These are phyloP conservation scores for Crithidia fasciculata DNA, from an alignment of 208 protist genomes.

Conservation along the genomic window DNA sequence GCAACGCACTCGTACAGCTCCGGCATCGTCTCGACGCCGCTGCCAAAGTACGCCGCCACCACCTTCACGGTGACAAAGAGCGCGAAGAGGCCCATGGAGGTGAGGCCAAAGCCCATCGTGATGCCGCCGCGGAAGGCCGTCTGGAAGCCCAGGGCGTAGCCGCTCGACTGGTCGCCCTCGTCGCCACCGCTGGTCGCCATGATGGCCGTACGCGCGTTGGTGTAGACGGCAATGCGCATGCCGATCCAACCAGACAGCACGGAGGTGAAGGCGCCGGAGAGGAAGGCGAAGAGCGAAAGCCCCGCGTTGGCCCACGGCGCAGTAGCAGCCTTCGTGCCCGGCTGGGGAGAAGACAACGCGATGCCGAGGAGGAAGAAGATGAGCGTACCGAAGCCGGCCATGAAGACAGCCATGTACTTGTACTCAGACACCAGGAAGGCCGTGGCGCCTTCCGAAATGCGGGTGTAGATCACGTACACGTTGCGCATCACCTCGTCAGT, in stretches of 20 bases:
- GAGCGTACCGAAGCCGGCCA: conserved; percentile 71
- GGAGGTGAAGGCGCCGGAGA: conserved; percentile 78
- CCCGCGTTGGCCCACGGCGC: conserved; percentile 67
- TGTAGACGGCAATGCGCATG: conserved; percentile 92
- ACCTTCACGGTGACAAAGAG: conserved; percentile 82
- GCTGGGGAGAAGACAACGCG: conserved; percentile 53
- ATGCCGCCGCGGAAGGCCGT: conserved; percentile 88
- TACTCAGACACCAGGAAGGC: conserved; percentile 86
- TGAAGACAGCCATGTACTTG: conserved; percentile 89
- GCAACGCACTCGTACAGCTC: conserved; percentile 89
- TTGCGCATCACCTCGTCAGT: conserved; percentile 89
- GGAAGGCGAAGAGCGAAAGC: conserved; percentile 73
- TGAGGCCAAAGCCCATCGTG: conserved; percentile 90
- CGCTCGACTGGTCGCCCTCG: conserved; percentile 52
- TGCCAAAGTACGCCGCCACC: conserved; percentile 67
- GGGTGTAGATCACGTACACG: conserved; percentile 82
- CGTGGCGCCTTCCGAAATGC: conserved; percentile 78
- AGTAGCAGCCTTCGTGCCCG: conserved; percentile 25
- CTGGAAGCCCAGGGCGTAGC: conserved; percentile 76
- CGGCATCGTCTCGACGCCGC: conserved; percentile 32
- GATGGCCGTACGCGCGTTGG: conserved; percentile 84
- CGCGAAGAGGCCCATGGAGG: conserved; percentile 79
- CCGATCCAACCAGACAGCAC: conserved; percentile 87
- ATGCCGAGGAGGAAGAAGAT: conserved; percentile 83
- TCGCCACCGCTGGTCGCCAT: conserved; percentile 75